Evolutionary conservation across 179 eudicot species (phyloP).

Genomic region (Sideroxylon spinosum): DNA sequence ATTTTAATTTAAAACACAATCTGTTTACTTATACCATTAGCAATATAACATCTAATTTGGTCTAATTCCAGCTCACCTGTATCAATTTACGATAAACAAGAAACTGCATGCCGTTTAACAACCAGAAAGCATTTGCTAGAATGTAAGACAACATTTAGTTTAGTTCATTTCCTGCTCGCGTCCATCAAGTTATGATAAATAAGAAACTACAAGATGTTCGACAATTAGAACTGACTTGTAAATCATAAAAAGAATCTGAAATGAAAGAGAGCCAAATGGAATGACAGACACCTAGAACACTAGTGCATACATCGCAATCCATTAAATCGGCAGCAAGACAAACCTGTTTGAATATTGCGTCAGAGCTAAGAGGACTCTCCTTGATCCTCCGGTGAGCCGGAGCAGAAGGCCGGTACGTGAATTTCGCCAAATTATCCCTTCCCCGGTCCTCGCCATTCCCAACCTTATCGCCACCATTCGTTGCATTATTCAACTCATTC

Average conservation of each 20-base stretch:
- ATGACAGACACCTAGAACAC: neutral
- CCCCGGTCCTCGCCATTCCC: constrained; percentile 23
- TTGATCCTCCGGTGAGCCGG: constrained; percentile 79
- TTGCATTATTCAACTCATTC: constrained; percentile 16
- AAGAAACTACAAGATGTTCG: neutral
- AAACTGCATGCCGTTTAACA: too few species aligned
- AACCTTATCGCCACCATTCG: constrained; percentile 20
- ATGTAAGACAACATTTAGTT: neutral
- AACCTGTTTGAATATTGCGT: constrained; percentile 91
- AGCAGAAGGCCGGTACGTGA: constrained; percentile 56
- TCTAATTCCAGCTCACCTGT: too few species aligned
- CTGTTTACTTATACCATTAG: too few species aligned
- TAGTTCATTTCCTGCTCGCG: neutral
- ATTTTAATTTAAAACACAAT: too few species aligned
- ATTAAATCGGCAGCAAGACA: neutral
- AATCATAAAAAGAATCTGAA: neutral
- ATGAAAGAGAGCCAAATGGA: neutral
- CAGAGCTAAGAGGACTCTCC: constrained; percentile 95
- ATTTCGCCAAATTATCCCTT: constrained; percentile 22
- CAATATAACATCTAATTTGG: too few species aligned
- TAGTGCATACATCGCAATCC: neutral
- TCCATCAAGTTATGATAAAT: neutral
- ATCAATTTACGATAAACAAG: too few species aligned
- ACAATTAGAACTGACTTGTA: neutral
- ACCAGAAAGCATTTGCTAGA: too few species aligned